phyloP scores from a whole-genome alignment of 495 filamentous ascomycete species.

The Letharia lupina region DNA sequence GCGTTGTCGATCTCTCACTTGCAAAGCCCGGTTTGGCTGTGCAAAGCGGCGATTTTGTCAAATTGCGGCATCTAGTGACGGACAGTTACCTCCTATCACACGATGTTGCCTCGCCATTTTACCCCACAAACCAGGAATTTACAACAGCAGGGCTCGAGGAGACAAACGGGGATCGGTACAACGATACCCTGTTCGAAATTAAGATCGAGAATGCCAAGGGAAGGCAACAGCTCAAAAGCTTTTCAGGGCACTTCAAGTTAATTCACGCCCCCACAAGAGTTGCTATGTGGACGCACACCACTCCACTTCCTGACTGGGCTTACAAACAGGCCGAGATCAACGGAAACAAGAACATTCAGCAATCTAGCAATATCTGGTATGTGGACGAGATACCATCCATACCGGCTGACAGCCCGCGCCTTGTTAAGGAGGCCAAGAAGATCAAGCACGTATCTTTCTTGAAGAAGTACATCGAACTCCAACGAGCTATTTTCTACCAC shows the following conservation, averaged over 20 bases:
- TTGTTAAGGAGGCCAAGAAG: constrained; percentile 61
- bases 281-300: constrained; percentile 97
- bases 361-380: constrained; percentile 89
- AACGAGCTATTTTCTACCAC: constrained; percentile 98
- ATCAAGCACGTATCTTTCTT: constrained; percentile 80
- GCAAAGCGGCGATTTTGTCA: constrained; percentile 77
- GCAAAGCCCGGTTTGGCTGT: constrained; percentile 49
- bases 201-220: constrained; percentile 79
- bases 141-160: constrained; percentile 69
- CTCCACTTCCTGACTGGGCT: constrained; percentile 89
- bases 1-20: constrained; percentile 39
- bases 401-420: constrained; percentile 56
- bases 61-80: constrained; percentile 80
- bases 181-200: constrained; percentile 91
- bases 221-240: constrained; percentile 76
- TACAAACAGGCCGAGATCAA: constrained; percentile 98
- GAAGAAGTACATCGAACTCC: constrained; percentile 91
- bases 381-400: constrained; percentile 84
- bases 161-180: constrained; percentile 67
- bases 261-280: constrained; percentile 89
- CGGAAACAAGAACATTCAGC: constrained; percentile 91
- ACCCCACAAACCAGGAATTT: constrained; percentile 97
- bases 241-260: constrained; percentile 88
- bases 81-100: constrained; percentile 86
- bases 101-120: constrained; percentile 96